phyloP scores from a whole-genome alignment of 805 yeast species.

The Cyberlindnera meyerae region DNA sequence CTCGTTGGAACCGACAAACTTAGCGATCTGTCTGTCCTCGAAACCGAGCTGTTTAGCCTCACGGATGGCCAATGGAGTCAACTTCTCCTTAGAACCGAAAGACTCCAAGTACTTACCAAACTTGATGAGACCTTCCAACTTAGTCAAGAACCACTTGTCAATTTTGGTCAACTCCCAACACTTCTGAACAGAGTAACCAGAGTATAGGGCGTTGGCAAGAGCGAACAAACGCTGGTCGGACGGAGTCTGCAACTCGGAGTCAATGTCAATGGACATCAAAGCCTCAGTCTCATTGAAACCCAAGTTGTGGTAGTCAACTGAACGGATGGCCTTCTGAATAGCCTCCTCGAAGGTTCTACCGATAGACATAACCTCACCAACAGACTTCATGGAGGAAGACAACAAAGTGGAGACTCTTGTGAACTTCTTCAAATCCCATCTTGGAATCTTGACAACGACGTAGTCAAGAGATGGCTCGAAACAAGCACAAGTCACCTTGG shows the following conservation, averaged over 20 bases:
- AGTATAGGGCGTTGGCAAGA: conserved; percentile 93
- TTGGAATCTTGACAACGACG: conserved; percentile 94
- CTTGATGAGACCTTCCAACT: conserved; percentile 68
- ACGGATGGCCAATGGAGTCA: conserved; percentile 60
- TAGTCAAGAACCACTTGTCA: conserved; percentile 93
- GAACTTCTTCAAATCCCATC: conserved; percentile 96
- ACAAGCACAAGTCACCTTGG: conserved; percentile 92
- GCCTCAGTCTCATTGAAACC: conserved; percentile 78
- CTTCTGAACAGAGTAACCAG: conserved; percentile 82
- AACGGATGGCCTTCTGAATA: conserved; percentile 93
- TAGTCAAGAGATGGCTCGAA: conserved; percentile 97
- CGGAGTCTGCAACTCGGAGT: conserved; percentile 89
- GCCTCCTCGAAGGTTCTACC: conserved; percentile 98
- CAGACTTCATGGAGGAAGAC: conserved; percentile 98
- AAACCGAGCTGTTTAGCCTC: conserved; percentile 93
- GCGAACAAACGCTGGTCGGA: conserved; percentile 98
- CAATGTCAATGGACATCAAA: conserved; percentile 87
- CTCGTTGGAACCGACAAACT: conserved; percentile 68
- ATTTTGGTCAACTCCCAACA: conserved; percentile 90
- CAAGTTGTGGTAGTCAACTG: conserved; percentile 91
- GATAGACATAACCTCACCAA: conserved; percentile 98
- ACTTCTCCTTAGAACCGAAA: conserved; percentile 47
- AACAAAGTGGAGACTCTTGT: conserved; percentile 91
- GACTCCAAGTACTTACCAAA: conserved; percentile 61
- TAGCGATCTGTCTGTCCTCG: conserved; percentile 84